These are phyloP conservation scores for Corymbia calophylla DNA, from an alignment of 441 rosid species.

Conservation along the genomic window DNA sequence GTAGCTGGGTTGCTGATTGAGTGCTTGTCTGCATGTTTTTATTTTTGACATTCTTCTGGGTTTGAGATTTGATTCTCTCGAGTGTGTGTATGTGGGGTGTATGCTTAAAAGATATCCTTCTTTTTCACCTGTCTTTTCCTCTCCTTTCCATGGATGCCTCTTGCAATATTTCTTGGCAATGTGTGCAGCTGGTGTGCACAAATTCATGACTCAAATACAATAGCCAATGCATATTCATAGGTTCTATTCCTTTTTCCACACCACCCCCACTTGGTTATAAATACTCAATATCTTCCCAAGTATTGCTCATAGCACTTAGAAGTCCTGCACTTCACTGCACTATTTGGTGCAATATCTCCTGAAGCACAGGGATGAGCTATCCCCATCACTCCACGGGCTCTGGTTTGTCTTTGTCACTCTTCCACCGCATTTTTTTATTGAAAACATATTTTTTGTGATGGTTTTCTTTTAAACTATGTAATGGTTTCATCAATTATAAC, in stretches of 20 bases:
- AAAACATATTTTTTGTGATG: not conserved
- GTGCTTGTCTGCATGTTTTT: conserved; percentile 22
- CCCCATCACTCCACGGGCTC: conserved; percentile 47
- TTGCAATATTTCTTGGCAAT: conserved; percentile 22
- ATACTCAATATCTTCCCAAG: conserved; percentile 26
- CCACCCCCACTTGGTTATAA: conserved; percentile 30
- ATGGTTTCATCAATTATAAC: not conserved
- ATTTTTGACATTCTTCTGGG: not conserved
- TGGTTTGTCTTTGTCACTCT: conserved; percentile 41
- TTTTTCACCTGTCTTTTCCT: conserved; percentile 41
- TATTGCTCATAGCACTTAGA: conserved; percentile 34
- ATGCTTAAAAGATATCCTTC: conserved; percentile 38
- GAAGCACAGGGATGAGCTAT: conserved; percentile 51
- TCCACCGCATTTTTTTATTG: not conserved
- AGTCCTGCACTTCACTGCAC: conserved; percentile 11
- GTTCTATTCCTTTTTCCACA: conserved; percentile 39
- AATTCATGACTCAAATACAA: not conserved
- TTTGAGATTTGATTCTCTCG: conserved; percentile 24
- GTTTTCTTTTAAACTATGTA: not conserved
- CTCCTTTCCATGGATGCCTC: conserved; percentile 45
- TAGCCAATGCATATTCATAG: conserved; percentile 51
- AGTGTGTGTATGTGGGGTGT: not conserved
- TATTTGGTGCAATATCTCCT: not conserved
- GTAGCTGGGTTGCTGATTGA: conserved; percentile 31
- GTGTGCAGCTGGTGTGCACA: conserved; percentile 43